Conservation (phyloP, 495 filamentous ascomycete genomes). For the Podospora fimiseda region DNA sequence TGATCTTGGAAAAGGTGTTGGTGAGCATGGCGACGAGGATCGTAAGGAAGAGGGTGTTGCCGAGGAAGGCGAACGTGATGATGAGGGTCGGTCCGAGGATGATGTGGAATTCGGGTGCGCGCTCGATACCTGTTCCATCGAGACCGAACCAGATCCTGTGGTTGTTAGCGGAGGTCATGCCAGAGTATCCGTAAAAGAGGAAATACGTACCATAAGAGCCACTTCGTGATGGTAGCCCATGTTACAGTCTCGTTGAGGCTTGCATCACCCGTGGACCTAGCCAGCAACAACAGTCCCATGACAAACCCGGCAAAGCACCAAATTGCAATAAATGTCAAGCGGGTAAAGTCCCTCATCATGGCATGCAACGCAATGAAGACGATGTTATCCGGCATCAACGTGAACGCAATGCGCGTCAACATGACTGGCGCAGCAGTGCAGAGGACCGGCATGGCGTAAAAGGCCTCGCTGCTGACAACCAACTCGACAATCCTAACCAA, state of each 20-base stretch:
- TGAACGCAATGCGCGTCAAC: constrained; percentile 58
- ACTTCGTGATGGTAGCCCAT: constrained; percentile 53
- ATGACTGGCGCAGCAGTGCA: constrained; percentile 56
- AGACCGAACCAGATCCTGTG: constrained; percentile 59
- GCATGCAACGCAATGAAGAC: constrained; percentile 59
- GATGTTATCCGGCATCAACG: constrained; percentile 61
- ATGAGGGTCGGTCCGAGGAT: constrained; percentile 55
- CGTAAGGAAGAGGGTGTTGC: constrained; percentile 64
- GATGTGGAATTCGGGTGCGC: constrained; percentile 50
- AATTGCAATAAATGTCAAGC: constrained; percentile 54
- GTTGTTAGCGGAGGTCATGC: background rate
- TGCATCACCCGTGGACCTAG: constrained; percentile 19
- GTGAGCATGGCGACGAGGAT: constrained; percentile 60
- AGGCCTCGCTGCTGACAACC: constrained; percentile 27
- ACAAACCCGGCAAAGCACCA: constrained; percentile 64
- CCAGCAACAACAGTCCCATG: constrained; percentile 54
- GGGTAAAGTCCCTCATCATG: constrained; percentile 60
- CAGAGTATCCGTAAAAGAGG: too few species aligned
- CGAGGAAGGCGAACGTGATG: constrained; percentile 57
- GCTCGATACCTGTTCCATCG: constrained; percentile 57
- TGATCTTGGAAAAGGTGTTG: constrained; percentile 58
- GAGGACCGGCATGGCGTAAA: constrained; percentile 52
- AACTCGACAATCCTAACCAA: constrained; percentile 46
- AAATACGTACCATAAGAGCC: constrained; percentile 49
- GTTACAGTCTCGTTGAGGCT: constrained; percentile 27